phyloP scores from a whole-genome alignment of 805 yeast genomes.

The Ogataea nonfermentans region DNA sequence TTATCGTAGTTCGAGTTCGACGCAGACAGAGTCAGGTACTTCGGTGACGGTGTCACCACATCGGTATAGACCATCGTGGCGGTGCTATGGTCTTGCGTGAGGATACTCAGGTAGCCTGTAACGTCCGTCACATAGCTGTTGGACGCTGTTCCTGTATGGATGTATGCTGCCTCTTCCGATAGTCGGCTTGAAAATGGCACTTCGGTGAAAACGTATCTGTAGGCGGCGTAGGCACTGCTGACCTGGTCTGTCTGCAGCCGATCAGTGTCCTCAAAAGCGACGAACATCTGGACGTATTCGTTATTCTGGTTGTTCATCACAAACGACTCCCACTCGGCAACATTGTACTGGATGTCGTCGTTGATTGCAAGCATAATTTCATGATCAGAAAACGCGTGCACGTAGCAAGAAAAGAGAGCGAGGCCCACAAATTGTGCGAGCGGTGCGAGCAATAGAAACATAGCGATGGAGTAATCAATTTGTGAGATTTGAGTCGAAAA shows the following conservation, averaged over 20 bases:
- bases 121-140: conserved; percentile 7
- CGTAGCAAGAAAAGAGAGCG: conserved; percentile 1
- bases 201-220: conserved; percentile 15
- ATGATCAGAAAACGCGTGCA: conserved; percentile 3
- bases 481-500: not conserved
- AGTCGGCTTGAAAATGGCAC: conserved; percentile 15
- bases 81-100: conserved; percentile 11
- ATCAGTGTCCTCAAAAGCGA: conserved; percentile 4
- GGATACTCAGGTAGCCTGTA: conserved; percentile 10
- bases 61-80: conserved; percentile 6
- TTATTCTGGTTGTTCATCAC: conserved; percentile 6
- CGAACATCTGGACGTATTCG: conserved; percentile 8
- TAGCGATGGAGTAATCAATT: too few species aligned
- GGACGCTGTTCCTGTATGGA: conserved; percentile 16
- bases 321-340: conserved; percentile 14
- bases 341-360: conserved; percentile 15
- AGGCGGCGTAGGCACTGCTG: conserved; percentile 9
- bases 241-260: conserved; percentile 2
- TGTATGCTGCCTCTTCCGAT: conserved; percentile 13
- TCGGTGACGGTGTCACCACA: conserved; percentile 1
- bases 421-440: not conserved
- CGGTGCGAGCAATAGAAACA: not conserved
- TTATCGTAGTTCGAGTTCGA: conserved; percentile 2
- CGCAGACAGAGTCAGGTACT: not conserved
- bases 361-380: conserved; percentile 13